phyloP scores from a whole-genome alignment of 208 protist genomes.

The Crithidia thermophila region DNA sequence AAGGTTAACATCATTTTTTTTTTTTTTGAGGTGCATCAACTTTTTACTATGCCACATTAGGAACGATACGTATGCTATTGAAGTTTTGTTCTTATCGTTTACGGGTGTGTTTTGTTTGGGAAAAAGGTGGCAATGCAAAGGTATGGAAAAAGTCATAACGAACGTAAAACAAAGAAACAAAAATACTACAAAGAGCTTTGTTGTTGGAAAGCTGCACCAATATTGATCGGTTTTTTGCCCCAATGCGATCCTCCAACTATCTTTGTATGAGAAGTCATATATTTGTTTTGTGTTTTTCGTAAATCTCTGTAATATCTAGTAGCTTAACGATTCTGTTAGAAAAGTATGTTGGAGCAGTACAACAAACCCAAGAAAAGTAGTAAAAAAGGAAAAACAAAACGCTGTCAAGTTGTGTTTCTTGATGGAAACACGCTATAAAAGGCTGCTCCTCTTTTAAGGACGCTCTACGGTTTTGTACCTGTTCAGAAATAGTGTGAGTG shows the following conservation, averaged over 20 bases:
- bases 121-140: too few relatives aligned
- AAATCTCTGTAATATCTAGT: slow-evolving; percentile 16
- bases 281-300: slow-evolving; percentile 13
- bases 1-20: neutral
- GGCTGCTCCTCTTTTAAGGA: too few relatives aligned
- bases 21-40: too few relatives aligned
- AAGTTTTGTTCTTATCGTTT: too few relatives aligned
- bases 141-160: neutral
- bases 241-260: neutral
- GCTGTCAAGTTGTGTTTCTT: too few relatives aligned
- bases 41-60: neutral
- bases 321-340: slow-evolving; percentile 6
- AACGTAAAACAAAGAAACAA: neutral
- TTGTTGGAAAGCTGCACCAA: neutral
- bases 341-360: slow-evolving; percentile 4
- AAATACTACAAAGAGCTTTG: neutral
- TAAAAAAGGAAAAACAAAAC: too few relatives aligned
- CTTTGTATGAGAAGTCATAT: slow-evolving; percentile 15
- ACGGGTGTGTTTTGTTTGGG: too few relatives aligned
- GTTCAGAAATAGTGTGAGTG: too few relatives aligned
- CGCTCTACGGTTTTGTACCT: too few relatives aligned
- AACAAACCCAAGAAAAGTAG: too few relatives aligned
- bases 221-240: neutral
- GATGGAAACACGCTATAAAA: neutral
- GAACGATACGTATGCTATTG: too few relatives aligned